These are phyloP conservation scores for Neofusicoccum cordaticola DNA, from an alignment of 2,329 filamentous ascomycete genomes.

Conservation along the genomic window DNA sequence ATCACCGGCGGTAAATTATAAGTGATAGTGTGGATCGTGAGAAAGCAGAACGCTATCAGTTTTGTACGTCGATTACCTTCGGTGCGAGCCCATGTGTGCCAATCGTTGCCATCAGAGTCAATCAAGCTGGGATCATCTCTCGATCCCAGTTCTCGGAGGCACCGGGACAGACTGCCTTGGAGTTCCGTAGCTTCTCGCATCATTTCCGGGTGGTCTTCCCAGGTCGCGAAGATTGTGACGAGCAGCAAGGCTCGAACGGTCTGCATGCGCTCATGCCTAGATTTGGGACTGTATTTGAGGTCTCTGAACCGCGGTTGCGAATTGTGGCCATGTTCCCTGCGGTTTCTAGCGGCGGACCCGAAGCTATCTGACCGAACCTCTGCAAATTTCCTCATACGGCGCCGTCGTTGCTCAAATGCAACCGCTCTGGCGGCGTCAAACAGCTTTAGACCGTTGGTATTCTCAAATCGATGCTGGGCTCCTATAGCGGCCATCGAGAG, in stretches of 20 bases:
- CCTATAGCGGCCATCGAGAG: constrained; percentile 33
- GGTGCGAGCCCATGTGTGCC: constrained; percentile 30
- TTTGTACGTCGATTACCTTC: constrained; percentile 32
- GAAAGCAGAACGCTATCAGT: constrained; percentile 31
- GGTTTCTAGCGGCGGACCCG: constrained; percentile 15
- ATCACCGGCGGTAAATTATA: constrained; percentile 32
- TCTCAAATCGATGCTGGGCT: constrained; percentile 35
- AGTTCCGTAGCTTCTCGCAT: constrained; percentile 32
- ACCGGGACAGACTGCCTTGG: constrained; percentile 17
- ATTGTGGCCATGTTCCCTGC: constrained; percentile 24
- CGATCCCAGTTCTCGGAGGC: constrained; percentile 29
- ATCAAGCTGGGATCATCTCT: constrained; percentile 21
- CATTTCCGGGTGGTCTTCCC: constrained; percentile 29
- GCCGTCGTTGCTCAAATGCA: constrained; percentile 27
- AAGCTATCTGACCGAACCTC: constrained; percentile 19
- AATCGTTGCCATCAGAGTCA: constrained; percentile 24
- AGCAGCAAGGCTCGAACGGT: constrained; percentile 30
- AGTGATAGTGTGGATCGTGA: constrained; percentile 33
- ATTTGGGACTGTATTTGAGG: constrained; percentile 17
- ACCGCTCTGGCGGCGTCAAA: constrained; percentile 31
- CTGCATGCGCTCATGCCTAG: constrained; percentile 28
- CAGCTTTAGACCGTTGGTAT: constrained; percentile 28
- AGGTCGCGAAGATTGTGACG: constrained; percentile 31
- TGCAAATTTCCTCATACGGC: constrained; percentile 23
- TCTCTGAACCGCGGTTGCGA: constrained; percentile 19